Base-by-base conservation (phyloP, 2,329 filamentous ascomycete genomes). In the Trichoderma asperellum region DNA sequence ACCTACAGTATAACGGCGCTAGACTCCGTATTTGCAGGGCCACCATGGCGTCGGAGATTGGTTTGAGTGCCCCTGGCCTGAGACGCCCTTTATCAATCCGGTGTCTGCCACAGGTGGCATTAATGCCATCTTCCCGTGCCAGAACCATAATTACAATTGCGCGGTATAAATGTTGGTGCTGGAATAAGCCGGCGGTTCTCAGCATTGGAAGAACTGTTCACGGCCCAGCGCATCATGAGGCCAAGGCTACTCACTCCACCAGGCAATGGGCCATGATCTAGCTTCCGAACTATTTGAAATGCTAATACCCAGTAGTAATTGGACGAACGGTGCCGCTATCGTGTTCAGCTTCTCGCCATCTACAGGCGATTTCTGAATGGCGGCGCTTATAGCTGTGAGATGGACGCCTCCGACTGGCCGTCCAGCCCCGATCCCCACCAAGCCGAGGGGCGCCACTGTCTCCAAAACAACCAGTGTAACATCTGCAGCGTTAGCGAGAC, bases 381-480 rank as follows among this genome's bases (percentile, higher is more conserved):
- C 58, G 53, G 68, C 68, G 68, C 68, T 64, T 69, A 43, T n/a
- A 60, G 47, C 55, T 34, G 40, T 1, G 27, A 69, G 53, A 16
- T 62, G 66, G 53, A 37, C 40, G 18, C 52, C 29, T 65, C 52
- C 61, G 47, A 69, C 68, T 69, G 68, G 68, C 68, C 47, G 29
- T 43, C 32, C 7, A 43, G 35, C 14, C 60, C 60, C 34, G 29
- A 53, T 34, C 53, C 60, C 60, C 52, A 52, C 64, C 55, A 27
- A 52, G 21, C 56, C 55, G 64, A 52, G 64, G 64, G 56, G 64
- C 40, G 64, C 64, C 60, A 69, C 60, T 10, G 40, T 56, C 60
- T 65, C 68, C 63, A 53, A 69, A 69, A 69, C 60, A 47, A 12
- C 55, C 60, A 64, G 68, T 59, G 68, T 69, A 58, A 59, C 68